Percentiles rank a stretch among this genome's conserved stretches.
phyloP scores from a whole-genome alignment of 2,329 filamentous ascomycete genomes.

The Ophiocordyceps robertsii region DNA sequence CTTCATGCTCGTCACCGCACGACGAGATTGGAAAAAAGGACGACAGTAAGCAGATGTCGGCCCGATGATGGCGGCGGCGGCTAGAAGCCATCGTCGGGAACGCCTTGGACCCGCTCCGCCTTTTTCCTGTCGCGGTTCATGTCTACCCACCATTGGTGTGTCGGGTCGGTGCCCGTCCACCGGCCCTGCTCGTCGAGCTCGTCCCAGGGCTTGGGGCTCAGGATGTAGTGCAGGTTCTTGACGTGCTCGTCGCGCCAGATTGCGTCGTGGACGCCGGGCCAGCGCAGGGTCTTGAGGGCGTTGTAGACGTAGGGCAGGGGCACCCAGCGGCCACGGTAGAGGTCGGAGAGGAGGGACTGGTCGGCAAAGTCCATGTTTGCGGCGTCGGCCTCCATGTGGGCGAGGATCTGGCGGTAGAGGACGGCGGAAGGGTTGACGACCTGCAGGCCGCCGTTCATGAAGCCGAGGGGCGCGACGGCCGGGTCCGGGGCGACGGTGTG shows the following conservation, averaged over 20 bases:
- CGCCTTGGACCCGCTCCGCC: conserved; percentile 24
- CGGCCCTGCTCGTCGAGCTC: conserved; percentile 30
- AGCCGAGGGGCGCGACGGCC: conserved; percentile 27
- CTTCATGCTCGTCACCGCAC: too few relatives aligned
- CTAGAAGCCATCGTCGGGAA: conserved; percentile 15
- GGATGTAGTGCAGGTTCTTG: conserved; percentile 49
- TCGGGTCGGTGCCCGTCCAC: conserved; percentile 30
- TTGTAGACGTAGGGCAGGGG: conserved; percentile 48
- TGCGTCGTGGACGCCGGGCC: conserved; percentile 34
- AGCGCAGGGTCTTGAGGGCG: conserved; percentile 46
- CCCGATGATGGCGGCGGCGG: neutral
- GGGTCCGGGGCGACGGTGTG: conserved; percentile 32
- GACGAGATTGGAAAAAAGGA: neutral
- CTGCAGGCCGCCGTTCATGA: conserved; percentile 38
- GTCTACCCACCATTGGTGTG: conserved; percentile 43
- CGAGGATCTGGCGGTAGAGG: conserved; percentile 36
- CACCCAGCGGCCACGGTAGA: conserved; percentile 43
- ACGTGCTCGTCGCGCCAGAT: conserved; percentile 46
- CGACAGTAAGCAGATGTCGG: neutral
- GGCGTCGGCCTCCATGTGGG: conserved; percentile 33
- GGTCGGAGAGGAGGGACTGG: conserved; percentile 41
- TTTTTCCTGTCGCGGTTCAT: conserved; percentile 29
- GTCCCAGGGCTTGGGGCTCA: conserved; percentile 49
- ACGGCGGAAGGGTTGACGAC: conserved; percentile 38
- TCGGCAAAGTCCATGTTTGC: conserved; percentile 43